Evolutionary conservation across 768 basidiomycete genomes (phyloP), one percentile per base, ranked within the genome.

Genomic region (Rhodotorula graminis): DNA sequence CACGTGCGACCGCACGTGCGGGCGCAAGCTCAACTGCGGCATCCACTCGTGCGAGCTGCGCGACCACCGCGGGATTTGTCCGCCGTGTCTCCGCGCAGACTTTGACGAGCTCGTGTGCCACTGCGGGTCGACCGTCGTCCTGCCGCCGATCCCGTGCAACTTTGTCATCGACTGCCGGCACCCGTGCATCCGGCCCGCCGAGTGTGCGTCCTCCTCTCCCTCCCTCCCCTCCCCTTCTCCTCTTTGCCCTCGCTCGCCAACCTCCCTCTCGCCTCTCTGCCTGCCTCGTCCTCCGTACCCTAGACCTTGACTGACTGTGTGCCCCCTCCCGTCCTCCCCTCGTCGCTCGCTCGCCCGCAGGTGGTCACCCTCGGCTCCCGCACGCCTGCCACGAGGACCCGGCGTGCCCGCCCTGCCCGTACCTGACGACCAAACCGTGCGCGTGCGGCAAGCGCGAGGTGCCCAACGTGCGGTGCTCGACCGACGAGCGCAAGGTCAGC

Each of bases 41-140:
- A 72, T 73, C 19, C 75, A 97, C 83, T 78, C 80, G 7, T 97
- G 87, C 85, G 87, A 83, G 80, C 86, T 85, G 82, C 83, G 96
- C 76, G 90, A 97, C 81, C 76, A 74, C 62, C 64, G 82, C 61
- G 89, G 92, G 0, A 81, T 85, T 0, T 99, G 96, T 80, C 88
- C 86, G 1, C 85, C 88, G 31, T 99, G 96, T 81, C 82, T 95
- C 63, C 85, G 88, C 80, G 92, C 92, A 58, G 89, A 89, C 2
- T 99, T 94, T 77, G 93, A 97, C 55, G 96, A 99, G 87, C 82
- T 93, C 66, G 81, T 89, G 18, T 98, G 95, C 79, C 81, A 85
- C 61, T 98, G 95, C 80, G 90, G 90, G 0, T 85, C 87, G n/a
- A 97, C 93, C 4, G 85, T 91, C 25, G 82, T 93, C 31, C 89